Conservation (phyloP, 176 grass and related monocot genomes). For the Puccinellia tenuiflora region DNA sequence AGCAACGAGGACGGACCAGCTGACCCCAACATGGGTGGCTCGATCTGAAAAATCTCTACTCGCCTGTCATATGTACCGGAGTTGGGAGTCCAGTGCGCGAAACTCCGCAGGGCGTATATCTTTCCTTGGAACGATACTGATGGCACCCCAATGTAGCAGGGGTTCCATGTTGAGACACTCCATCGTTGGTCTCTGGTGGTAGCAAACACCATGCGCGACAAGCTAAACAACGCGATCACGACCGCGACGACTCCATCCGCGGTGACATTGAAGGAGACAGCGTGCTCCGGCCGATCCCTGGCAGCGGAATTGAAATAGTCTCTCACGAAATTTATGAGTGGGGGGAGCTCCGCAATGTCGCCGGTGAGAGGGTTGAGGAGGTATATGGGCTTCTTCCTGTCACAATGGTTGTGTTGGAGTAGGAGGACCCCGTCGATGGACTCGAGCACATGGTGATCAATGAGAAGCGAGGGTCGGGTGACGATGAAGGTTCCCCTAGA, state of each 20-base stretch:
- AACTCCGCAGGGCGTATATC: background rate
- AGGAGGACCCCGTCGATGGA: background rate
- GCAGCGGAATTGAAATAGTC: background rate
- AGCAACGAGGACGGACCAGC: background rate
- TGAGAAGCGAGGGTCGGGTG: background rate
- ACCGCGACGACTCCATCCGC: background rate
- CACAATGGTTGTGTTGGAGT: background rate
- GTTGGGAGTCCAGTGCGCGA: no score
- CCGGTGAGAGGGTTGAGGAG: background rate
- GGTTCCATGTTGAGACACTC: background rate
- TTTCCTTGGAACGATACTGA: background rate
- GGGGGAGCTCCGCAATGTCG: background rate
- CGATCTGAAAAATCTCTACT: background rate
- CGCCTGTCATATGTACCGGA: background rate
- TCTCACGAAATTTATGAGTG: background rate
- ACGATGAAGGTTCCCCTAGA: background rate
- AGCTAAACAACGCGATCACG: background rate
- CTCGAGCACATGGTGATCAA: background rate
- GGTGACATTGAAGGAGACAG: background rate
- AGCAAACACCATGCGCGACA: background rate
- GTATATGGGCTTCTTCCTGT: background rate
- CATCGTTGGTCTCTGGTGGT: background rate
- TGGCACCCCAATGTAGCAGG: background rate
- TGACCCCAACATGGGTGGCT: background rate
- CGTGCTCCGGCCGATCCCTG: background rate